A percentile compares a stretch with the other conserved stretches of the same genome.
These are phyloP conservation scores for Solanum hybrid DNA, from an alignment of 305 asterid genomes.

Conservation along the genomic window DNA sequence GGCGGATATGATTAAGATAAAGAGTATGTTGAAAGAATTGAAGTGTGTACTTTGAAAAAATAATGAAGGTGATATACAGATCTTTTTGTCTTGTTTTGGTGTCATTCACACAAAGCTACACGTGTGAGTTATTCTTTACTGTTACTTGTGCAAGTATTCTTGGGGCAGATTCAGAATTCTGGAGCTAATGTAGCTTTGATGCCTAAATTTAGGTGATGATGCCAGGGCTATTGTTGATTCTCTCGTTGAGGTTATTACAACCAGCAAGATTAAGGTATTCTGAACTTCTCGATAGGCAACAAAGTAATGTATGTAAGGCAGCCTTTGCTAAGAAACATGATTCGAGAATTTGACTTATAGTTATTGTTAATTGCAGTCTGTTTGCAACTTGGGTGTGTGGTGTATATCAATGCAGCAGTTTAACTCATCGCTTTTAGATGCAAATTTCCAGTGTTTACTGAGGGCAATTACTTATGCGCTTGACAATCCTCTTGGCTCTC, in stretches of 20 bases:
- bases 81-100: background rate
- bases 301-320: background rate
- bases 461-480: constrained; percentile 54
- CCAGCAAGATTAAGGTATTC: constrained; percentile 53
- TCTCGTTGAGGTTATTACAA: constrained; percentile 40
- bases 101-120: background rate
- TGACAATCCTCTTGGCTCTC: constrained; percentile 70
- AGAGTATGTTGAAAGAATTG: background rate
- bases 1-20: background rate
- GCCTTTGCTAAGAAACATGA: background rate
- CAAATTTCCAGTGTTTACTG: constrained; percentile 39
- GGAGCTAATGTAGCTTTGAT: constrained; percentile 3
- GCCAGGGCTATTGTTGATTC: constrained; percentile 40
- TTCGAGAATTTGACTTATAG: constrained; percentile 12
- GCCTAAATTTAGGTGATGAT: constrained; percentile 37
- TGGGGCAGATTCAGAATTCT: background rate
- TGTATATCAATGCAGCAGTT: constrained; percentile 72
- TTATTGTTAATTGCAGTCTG: constrained; percentile 43
- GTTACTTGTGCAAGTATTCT: background rate
- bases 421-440: constrained; percentile 29
- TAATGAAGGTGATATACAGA: background rate
- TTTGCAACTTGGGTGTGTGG: constrained; percentile 74
- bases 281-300: background rate
- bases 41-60: background rate
- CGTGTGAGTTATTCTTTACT: background rate